Evolutionary conservation across 306 rosid species (phyloP), one percentile per base, ranked within the genome.

Genomic region (Mucuna pruriens): DNA sequence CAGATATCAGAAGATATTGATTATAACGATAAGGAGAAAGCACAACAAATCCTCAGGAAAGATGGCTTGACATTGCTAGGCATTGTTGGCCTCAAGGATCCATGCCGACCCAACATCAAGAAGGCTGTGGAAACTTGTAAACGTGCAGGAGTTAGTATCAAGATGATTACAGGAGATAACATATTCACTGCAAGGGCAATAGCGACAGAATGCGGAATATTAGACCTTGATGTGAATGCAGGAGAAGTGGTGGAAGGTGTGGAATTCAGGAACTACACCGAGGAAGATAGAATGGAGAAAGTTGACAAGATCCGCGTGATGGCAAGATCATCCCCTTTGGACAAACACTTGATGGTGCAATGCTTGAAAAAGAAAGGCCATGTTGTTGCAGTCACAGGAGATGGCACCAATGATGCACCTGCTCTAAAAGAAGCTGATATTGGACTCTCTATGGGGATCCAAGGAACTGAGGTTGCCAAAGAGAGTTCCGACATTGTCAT

Each of bases 391-490:
- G 97, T 94, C 72, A 94, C 96, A 0, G 98, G 97, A 82, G 98
- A 94, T 42, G 98, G 98, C 38, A 94, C 97, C 0, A 94, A 94
- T 5, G 97, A 92, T 4, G 98, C 96, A 1, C 97, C 97, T 12
- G 97, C 98, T 2, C 51, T 94, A 65, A 94, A 92, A 78, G 98
- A 90, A 87, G 98, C 98, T 44, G 94, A 94, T 62, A 78, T 94
- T 72, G 98, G 97, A 73, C 98, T 92, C 64, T 94, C 96, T 12
- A 94, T 94, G 98, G 98, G 98, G 20, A 84, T 89, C 76, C 94
- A 94, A 85, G 96, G 97, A 46, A 94, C 98, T 8, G 98, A 94
- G 76, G 98, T 94, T 66, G 97, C 98, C 5, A 94, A 94, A 73
- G 97, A 92, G 76, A 94, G 98, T 83, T 94, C 96, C 0, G 98